A percentile compares a stretch with the other conserved stretches of the same genome.
Conservation (phyloP, 164 flowering plant species). For the Buxus sempervirens region DNA sequence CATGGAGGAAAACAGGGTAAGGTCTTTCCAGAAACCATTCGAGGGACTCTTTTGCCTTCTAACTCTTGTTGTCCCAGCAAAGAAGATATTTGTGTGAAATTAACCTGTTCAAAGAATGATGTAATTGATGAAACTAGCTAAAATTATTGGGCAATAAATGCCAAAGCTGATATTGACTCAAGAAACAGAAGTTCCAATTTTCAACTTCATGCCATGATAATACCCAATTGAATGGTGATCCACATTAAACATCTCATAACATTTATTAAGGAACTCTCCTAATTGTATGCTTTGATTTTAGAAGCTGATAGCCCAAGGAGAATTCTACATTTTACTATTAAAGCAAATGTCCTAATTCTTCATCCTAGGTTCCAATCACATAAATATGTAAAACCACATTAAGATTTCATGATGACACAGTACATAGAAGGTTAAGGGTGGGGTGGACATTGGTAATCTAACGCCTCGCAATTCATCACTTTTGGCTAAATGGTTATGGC, state of each 20-base stretch:
- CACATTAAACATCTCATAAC: background rate
- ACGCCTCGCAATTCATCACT: too few relatives aligned
- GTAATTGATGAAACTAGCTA: conserved; percentile 1
- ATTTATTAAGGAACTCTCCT: background rate
- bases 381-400: background rate
- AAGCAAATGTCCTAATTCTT: background rate
- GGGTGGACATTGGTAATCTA: too few relatives aligned
- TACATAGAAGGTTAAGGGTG: too few relatives aligned
- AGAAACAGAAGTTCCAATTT: too few relatives aligned
- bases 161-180: background rate
- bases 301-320: background rate
- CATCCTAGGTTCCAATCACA: background rate
- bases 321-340: too few relatives aligned
- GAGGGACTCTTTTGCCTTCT: conserved; percentile 96
- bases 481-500: too few relatives aligned
- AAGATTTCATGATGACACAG: too few relatives aligned
- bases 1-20: conserved; percentile 91
- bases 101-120: conserved; percentile 50
- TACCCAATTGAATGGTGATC: background rate
- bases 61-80: conserved; percentile 89
- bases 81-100: conserved; percentile 90
- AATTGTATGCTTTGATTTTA: background rate
- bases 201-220: background rate
- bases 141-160: background rate
- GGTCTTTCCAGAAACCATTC: conserved; percentile 97